Conservation (phyloP, 75 land plant species). For the Sequoiadendron giganteum region DNA sequence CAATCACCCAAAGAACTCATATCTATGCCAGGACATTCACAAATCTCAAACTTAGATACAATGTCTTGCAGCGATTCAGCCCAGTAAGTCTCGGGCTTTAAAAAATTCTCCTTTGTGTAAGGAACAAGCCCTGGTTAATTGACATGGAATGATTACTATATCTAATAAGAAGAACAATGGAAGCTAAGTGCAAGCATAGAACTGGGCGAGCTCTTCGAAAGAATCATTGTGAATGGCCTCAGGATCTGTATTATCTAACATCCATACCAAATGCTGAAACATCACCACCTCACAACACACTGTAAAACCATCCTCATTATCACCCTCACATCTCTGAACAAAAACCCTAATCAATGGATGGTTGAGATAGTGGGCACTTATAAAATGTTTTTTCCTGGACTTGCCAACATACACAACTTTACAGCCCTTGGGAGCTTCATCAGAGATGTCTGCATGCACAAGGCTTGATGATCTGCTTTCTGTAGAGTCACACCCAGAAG, state of each 20-base stretch:
- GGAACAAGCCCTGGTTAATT: too few species aligned
- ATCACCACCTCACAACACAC: conserved; percentile 78
- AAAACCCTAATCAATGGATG: conserved; percentile 44
- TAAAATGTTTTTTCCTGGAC: conserved; percentile 36
- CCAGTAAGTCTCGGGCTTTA: too few species aligned
- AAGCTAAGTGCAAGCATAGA: conserved; percentile 26
- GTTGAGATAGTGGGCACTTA: conserved; percentile 38
- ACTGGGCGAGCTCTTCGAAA: conserved; percentile 50
- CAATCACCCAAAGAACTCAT: too few species aligned
- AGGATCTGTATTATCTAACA: conserved; percentile 61
- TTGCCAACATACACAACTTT: conserved; percentile 37
- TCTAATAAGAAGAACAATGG: too few species aligned
- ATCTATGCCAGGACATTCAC: too few species aligned
- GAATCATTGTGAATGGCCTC: conserved; percentile 10
- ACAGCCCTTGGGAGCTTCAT: neutral
- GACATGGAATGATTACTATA: too few species aligned
- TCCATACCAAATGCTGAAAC: conserved; percentile 85
- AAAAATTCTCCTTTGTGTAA: too few species aligned
- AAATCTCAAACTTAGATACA: too few species aligned
- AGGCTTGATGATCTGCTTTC: neutral
- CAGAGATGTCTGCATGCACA: neutral
- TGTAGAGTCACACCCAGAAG: neutral
- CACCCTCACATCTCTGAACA: conserved; percentile 17
- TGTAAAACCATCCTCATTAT: conserved; percentile 18
- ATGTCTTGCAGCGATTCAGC: too few species aligned